A percentile compares a stretch with the other conserved stretches of the same genome.
Conservation (phyloP, 1,139 yeast genomes). For the Suhomyces guaymorum region DNA sequence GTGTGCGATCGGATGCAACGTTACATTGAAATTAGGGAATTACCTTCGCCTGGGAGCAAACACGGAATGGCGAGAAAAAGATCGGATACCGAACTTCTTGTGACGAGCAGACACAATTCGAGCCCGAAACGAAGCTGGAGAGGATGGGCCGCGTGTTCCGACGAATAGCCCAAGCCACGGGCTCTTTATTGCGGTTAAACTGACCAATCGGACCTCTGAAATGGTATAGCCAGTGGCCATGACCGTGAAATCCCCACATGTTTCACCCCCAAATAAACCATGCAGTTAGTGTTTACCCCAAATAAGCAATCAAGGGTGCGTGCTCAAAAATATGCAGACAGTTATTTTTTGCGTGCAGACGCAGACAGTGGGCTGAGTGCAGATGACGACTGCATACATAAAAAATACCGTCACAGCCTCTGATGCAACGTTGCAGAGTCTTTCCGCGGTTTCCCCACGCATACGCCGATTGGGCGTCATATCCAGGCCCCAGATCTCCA, state of each 20-base stretch:
- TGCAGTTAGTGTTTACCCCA: too few relatives aligned
- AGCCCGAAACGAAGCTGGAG: too few relatives aligned
- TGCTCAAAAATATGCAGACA: too few relatives aligned
- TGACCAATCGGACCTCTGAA: neutral
- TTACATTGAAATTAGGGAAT: conserved; percentile 4
- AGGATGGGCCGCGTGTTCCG: too few relatives aligned
- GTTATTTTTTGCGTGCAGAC: too few relatives aligned
- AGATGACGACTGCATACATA: neutral
- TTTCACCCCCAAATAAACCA: too few relatives aligned
- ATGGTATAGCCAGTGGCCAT: neutral
- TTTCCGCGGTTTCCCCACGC: neutral
- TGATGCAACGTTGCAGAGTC: conserved; percentile 9
- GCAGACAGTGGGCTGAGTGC: too few relatives aligned
- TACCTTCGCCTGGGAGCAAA: too few relatives aligned
- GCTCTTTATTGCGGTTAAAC: neutral
- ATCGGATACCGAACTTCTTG: too few relatives aligned
- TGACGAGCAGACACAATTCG: too few relatives aligned
- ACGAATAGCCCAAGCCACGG: neutral
- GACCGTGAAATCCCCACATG: conserved; percentile 1
- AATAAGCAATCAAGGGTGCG: neutral
- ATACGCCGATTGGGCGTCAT: too few relatives aligned
- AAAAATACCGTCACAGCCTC: neutral
- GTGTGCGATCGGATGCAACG: conserved; percentile 6
- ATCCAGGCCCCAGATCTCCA: neutral
- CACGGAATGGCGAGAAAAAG: too few relatives aligned